Evolutionary conservation across 192 early-diverging fungal genomes (phyloP).

Genomic region (Glomus cerebriforme): DNA sequence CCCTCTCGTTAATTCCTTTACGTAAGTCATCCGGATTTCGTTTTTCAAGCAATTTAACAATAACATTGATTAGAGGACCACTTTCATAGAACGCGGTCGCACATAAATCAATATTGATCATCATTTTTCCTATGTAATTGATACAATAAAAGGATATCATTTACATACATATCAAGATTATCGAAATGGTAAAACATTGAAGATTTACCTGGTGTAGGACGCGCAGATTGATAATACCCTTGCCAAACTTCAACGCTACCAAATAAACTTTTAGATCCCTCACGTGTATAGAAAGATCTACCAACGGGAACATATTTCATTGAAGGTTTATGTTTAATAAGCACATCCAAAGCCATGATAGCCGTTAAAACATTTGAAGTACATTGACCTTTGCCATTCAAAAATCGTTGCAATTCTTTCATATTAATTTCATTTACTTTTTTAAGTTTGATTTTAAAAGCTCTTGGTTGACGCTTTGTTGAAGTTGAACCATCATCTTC

Average conservation of each 20-base stretch:
- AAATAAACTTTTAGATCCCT: slow-evolving; percentile 46
- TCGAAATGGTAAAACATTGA: not conserved
- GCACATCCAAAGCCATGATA: slow-evolving; percentile 76
- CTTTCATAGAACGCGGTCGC: slow-evolving; percentile 68
- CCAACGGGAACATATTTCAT: slow-evolving; percentile 76
- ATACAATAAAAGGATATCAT: slow-evolving; percentile 2
- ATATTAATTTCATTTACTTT: slow-evolving; percentile 70
- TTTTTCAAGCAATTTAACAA: slow-evolving; percentile 64
- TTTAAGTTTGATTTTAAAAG: slow-evolving; percentile 67
- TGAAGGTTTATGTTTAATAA: slow-evolving; percentile 84
- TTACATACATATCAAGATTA: not conserved
- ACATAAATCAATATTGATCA: slow-evolving; percentile 72
- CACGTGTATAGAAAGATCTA: slow-evolving; percentile 90
- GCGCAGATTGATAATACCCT: slow-evolving; percentile 88
- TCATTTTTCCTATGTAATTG: slow-evolving; percentile 49
- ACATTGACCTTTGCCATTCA: slow-evolving; percentile 41
- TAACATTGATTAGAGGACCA: slow-evolving; percentile 72
- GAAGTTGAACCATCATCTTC: slow-evolving; percentile 40
- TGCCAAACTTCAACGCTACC: slow-evolving; percentile 91
- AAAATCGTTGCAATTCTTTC: slow-evolving; percentile 57
- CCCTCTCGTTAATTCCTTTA: slow-evolving; percentile 46
- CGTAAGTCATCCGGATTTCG: slow-evolving; percentile 52
- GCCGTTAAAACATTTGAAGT: slow-evolving; percentile 37
- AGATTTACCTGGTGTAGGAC: slow-evolving; percentile 38
- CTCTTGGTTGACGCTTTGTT: slow-evolving; percentile 46